A percentile compares a stretch with the other conserved stretches of the same genome.
These are phyloP conservation scores for Fusarium anthophilum DNA, from an alignment of 2,329 filamentous ascomycete genomes.

Conservation along the genomic window DNA sequence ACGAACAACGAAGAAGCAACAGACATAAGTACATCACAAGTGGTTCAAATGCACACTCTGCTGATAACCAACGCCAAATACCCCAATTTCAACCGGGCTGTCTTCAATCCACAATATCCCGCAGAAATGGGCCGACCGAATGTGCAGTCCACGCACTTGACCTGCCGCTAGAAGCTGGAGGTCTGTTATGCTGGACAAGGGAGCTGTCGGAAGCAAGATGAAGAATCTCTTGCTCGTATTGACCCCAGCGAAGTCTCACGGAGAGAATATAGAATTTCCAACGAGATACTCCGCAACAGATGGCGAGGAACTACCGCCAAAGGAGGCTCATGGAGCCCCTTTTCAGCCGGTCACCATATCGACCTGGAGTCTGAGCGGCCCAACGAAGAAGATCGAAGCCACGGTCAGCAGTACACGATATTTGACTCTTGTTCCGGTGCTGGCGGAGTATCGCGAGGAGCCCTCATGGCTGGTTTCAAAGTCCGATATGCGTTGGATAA, in stretches of 20 bases:
- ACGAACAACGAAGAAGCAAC: constrained; percentile 46
- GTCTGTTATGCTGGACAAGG: constrained; percentile 39
- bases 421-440: constrained; percentile 79
- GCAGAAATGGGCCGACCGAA: constrained; percentile 26
- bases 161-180: constrained; percentile 61
- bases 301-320: constrained; percentile 44
- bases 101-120: constrained; percentile 15
- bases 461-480: constrained; percentile 64
- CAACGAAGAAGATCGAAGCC: neutral
- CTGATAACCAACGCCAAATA: constrained; percentile 65
- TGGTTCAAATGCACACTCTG: constrained; percentile 56
- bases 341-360: constrained; percentile 8
- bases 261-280: constrained; percentile 40
- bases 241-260: constrained; percentile 44
- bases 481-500: constrained; percentile 73
- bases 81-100: constrained; percentile 49
- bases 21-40: constrained; percentile 51
- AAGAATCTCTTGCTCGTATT: constrained; percentile 51
- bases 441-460: constrained; percentile 75
- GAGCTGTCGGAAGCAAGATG: constrained; percentile 39
- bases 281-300: constrained; percentile 47
- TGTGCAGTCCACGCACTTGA: constrained; percentile 51
- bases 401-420: constrained; percentile 67
- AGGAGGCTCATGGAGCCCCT: constrained; percentile 47
- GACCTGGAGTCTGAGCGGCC: constrained; percentile 36